Evolutionary conservation across 1,284 basidiomycete species (phyloP).

Genomic region (Calocybe gambosa): DNA sequence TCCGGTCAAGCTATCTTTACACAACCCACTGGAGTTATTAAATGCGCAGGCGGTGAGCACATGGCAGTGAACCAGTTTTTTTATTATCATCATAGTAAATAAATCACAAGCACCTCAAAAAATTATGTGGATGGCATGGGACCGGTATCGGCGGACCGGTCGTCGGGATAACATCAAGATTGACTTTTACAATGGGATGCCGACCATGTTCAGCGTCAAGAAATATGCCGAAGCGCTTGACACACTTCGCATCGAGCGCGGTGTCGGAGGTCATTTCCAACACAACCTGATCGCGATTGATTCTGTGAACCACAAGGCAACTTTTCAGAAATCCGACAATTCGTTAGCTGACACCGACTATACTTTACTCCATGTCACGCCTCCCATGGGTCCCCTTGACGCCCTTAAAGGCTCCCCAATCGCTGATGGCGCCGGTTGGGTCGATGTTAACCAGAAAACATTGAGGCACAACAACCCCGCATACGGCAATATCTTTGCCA

Average conservation of each 20-base stretch:
- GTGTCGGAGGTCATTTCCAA: slow-evolving; percentile 75
- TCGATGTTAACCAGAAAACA: slow-evolving; percentile 77
- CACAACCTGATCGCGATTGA: slow-evolving; percentile 83
- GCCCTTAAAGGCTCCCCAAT: slow-evolving; percentile 78
- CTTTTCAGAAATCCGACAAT: slow-evolving; percentile 75
- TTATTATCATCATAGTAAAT: slow-evolving; percentile 1
- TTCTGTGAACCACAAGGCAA: slow-evolving; percentile 65
- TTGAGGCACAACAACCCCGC: slow-evolving; percentile 79
- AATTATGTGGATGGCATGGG: slow-evolving; percentile 95
- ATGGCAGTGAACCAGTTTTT: not conserved
- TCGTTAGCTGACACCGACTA: slow-evolving; percentile 68
- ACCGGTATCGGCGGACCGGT: slow-evolving; percentile 56
- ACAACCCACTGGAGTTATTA: slow-evolving; percentile 91
- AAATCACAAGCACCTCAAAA: slow-evolving; percentile 72
- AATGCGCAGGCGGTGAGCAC: slow-evolving; percentile 85
- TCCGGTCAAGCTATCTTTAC: slow-evolving; percentile 90
- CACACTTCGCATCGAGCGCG: slow-evolving; percentile 71
- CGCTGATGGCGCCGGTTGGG: slow-evolving; percentile 82
- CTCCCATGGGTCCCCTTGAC: slow-evolving; percentile 86
- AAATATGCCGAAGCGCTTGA: slow-evolving; percentile 91
- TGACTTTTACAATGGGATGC: slow-evolving; percentile 90
- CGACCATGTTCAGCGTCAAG: slow-evolving; percentile 87
- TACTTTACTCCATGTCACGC: slow-evolving; percentile 83
- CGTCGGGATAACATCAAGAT: slow-evolving; percentile 60
- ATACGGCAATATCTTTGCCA: slow-evolving; percentile 79